These are phyloP conservation scores for Puccinellia tenuiflora DNA, from an alignment of 176 grass and related monocot species.

Conservation along the genomic window DNA sequence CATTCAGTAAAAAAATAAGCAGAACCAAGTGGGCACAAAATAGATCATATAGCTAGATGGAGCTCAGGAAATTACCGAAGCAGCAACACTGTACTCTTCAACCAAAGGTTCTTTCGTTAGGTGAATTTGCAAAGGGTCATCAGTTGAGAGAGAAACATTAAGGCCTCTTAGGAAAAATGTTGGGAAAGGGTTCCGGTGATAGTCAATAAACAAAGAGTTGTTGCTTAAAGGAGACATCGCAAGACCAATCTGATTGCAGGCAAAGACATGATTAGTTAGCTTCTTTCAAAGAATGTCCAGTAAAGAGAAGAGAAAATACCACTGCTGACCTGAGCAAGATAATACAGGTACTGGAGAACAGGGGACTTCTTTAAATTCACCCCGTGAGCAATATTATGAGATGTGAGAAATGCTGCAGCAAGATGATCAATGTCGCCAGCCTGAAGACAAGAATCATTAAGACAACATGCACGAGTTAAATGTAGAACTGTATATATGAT, in stretches of 20 bases:
- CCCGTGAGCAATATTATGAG: slow-evolving; percentile 86
- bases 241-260: slow-evolving; percentile 72
- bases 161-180: slow-evolving; percentile 83
- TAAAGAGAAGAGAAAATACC: background rate
- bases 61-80: slow-evolving; percentile 47
- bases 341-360: slow-evolving; percentile 89
- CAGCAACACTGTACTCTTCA: slow-evolving; percentile 95
- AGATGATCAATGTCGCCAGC: slow-evolving; percentile 91
- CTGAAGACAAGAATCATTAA: slow-evolving; percentile 45
- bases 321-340: slow-evolving; percentile 82
- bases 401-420: slow-evolving; percentile 81
- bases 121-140: slow-evolving; percentile 94
- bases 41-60: background rate
- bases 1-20: background rate
- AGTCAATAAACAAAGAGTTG: slow-evolving; percentile 91
- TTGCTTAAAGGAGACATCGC: slow-evolving; percentile 98
- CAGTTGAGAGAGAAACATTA: slow-evolving; percentile 91
- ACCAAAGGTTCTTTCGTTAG: slow-evolving; percentile 97
- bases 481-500: background rate
- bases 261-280: slow-evolving; percentile 25
- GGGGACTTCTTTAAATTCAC: slow-evolving; percentile 90
- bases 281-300: background rate
- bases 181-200: slow-evolving; percentile 89
- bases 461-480: slow-evolving; percentile 6
- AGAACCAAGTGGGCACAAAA: background rate